A percentile compares a stretch with the other conserved stretches of the same genome.
Evolutionary conservation across 352 stramenopile genomes (phyloP).

Genomic region (Phytophthora pinifolia): DNA sequence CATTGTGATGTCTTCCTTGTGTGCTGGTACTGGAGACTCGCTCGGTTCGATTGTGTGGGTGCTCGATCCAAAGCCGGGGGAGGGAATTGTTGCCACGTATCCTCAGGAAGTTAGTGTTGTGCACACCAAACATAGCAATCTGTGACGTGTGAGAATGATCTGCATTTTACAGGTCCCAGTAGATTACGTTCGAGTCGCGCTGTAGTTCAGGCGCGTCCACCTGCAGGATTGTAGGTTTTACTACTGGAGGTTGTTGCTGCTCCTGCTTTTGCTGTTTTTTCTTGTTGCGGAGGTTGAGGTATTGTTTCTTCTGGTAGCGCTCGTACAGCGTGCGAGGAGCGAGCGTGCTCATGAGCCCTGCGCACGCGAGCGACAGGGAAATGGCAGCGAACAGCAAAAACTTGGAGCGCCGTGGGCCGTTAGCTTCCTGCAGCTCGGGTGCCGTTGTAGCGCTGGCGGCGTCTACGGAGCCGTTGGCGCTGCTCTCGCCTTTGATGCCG

Average conservation of each 20-base stretch:
- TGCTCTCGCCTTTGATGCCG: conserved; percentile 10
- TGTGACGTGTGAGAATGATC: conserved; percentile 3
- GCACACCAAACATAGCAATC: conserved; percentile 10
- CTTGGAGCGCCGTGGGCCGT: conserved; percentile 33
- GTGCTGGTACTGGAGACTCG: conserved; percentile 6
- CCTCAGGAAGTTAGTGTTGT: too few species aligned
- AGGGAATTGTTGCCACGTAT: conserved; percentile 30
- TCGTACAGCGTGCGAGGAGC: conserved; percentile 24
- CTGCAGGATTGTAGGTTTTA: conserved; percentile 8
- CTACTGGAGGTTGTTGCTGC: neutral
- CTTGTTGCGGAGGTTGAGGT: conserved; percentile 15
- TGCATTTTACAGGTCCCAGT: neutral
- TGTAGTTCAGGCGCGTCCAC: neutral
- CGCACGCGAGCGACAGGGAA: conserved; percentile 23
- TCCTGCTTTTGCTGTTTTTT: conserved; percentile 15
- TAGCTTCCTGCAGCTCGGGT: conserved; percentile 21
- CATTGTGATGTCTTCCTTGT: conserved; percentile 15
- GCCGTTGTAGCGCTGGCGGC: neutral
- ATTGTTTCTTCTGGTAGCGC: conserved; percentile 30
- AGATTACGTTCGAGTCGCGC: neutral
- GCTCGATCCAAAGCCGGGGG: conserved; percentile 16
- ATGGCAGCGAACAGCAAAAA: conserved; percentile 30
- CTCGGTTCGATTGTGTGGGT: conserved; percentile 28
- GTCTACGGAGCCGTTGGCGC: conserved; percentile 9
- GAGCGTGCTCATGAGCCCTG: conserved; percentile 25